Evolutionary conservation across 345 rosid genomes (phyloP).

Genomic region (Bruguiera gymnorhiza): DNA sequence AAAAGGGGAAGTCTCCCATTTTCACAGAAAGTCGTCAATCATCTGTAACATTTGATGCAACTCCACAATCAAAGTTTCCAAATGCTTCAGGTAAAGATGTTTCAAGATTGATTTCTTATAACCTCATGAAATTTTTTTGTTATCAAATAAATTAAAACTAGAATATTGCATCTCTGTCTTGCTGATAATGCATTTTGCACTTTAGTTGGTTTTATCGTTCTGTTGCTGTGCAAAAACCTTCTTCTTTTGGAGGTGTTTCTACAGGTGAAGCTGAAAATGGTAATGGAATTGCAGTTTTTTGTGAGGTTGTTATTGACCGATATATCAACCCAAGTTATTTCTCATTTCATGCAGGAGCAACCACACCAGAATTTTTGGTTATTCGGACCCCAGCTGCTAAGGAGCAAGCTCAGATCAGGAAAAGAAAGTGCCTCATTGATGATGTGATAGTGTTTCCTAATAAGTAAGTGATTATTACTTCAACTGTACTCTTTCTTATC

Average conservation of each 20-base stretch:
- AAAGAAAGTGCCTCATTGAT: slow-evolving; percentile 62
- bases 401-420: slow-evolving; percentile 50
- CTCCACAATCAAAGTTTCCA: slow-evolving; percentile 38
- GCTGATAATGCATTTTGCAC: neutral
- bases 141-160: neutral
- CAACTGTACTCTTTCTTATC: neutral
- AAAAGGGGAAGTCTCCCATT: slow-evolving; percentile 19
- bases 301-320: neutral
- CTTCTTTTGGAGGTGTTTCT: neutral
- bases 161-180: neutral
- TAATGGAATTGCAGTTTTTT: neutral
- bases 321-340: neutral
- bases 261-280: slow-evolving; percentile 6
- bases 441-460: slow-evolving; percentile 55
- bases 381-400: slow-evolving; percentile 60
- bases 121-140: neutral
- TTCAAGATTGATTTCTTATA: neutral
- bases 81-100: slow-evolving; percentile 41
- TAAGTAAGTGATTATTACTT: slow-evolving; percentile 43
- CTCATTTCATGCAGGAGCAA: slow-evolving; percentile 35
- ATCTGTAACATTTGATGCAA: slow-evolving; percentile 35
- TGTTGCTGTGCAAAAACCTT: neutral
- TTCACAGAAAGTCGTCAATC: slow-evolving; percentile 27
- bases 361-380: slow-evolving; percentile 41
- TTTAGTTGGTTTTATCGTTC: neutral